Conservation (phyloP, 169 alveolate genomes). For the Miamiensis avidus region DNA sequence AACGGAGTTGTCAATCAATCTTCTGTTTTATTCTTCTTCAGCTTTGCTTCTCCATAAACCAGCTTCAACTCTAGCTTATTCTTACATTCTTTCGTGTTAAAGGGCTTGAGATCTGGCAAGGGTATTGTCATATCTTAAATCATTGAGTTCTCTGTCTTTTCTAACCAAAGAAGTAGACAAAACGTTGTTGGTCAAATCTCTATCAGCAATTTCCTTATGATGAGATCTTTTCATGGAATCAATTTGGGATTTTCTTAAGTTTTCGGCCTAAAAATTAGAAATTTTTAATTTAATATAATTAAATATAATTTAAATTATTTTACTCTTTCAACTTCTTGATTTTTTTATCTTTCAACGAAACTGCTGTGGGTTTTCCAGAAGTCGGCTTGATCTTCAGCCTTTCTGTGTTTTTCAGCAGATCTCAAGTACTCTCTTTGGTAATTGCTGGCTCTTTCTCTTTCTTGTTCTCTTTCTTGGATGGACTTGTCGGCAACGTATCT, state of each 20-base stretch:
- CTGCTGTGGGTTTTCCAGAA: background rate
- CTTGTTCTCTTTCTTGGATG: background rate
- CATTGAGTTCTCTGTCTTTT: background rate
- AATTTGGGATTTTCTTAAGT: background rate
- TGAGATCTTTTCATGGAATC: background rate
- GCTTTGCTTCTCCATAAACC: background rate
- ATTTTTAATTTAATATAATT: too few species aligned
- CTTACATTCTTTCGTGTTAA: background rate
- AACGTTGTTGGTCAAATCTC: background rate
- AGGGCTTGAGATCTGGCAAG: background rate
- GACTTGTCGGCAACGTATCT: background rate
- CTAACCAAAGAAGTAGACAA: background rate
- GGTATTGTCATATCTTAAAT: background rate
- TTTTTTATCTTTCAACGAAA: background rate
- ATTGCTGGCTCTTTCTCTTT: background rate
- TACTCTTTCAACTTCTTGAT: background rate
- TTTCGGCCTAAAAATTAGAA: background rate
- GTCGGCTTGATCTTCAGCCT: background rate
- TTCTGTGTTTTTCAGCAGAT: background rate
- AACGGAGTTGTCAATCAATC: background rate
- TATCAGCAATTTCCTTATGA: background rate
- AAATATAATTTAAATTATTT: too few species aligned
- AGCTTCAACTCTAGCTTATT: background rate
- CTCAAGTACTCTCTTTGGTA: background rate
- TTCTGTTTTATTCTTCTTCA: background rate